Evolutionary conservation across 2,329 filamentous ascomycete genomes (phyloP).

Genomic region (Sphaerulina musiva): DNA sequence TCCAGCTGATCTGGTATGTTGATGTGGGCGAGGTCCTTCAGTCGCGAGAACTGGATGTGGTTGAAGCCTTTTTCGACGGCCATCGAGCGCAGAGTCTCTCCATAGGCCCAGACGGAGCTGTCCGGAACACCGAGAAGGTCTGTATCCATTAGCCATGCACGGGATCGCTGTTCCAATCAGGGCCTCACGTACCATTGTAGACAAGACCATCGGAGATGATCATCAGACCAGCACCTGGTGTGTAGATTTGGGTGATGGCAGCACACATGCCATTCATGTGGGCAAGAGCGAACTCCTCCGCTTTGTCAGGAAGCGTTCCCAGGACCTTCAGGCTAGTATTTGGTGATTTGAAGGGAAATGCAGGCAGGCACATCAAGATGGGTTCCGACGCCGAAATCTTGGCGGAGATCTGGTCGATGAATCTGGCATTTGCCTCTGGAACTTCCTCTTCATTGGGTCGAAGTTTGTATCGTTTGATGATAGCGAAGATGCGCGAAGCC

Average conservation of each 20-base stretch:
- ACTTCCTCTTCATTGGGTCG: not conserved
- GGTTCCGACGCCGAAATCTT: conserved; percentile 1
- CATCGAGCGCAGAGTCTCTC: conserved; percentile 11
- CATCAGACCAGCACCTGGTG: conserved; percentile 13
- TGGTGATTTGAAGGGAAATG: conserved; percentile 19
- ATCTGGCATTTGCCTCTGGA: not conserved
- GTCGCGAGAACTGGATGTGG: conserved; percentile 14
- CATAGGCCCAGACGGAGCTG: conserved; percentile 12
- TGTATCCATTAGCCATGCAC: not conserved
- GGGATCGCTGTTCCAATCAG: not conserved
- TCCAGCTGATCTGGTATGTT: conserved; percentile 14
- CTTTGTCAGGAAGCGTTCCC: conserved; percentile 16
- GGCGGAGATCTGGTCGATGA: not conserved
- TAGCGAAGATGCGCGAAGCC: conserved; percentile 4
- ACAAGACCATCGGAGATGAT: conserved; percentile 19
- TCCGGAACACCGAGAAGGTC: conserved; percentile 14
- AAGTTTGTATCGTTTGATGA: conserved; percentile 8
- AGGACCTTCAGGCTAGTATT: conserved; percentile 16
- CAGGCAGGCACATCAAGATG: conserved; percentile 15
- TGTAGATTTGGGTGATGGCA: conserved; percentile 12
- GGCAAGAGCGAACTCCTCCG: conserved; percentile 14
- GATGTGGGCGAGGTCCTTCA: conserved; percentile 13
- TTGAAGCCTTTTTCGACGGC: conserved; percentile 8
- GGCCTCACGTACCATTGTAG: conserved; percentile 14
- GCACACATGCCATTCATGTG: conserved; percentile 14